Base-by-base conservation (phyloP, 352 stramenopile species). In the Phytophthora ohioensis region DNA sequence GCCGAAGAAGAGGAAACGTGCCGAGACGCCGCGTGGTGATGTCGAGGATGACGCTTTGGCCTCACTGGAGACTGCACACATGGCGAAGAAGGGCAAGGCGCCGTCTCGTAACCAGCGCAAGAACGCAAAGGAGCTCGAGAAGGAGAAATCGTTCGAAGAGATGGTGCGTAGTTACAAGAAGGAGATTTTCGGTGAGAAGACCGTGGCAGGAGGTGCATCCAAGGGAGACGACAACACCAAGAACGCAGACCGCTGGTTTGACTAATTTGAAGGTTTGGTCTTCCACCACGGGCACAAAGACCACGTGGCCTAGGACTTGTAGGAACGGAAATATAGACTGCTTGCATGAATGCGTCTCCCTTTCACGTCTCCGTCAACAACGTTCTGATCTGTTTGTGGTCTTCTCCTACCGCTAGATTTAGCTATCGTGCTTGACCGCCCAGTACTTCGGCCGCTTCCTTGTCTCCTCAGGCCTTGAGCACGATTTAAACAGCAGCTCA, bases 131-230 rank as follows among this genome's bases (percentile, higher is more conserved):
- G 75, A 88, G 57, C 54, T 66, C 7, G 66, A 82, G 48, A 74
- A 87, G 46, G 88, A 95, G 55, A 76, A 84, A 57, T 92, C 83
- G 43, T 95, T 94, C 52, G 88, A 95, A 32, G 82, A 79, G 27
- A 71, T 95, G 46, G 88, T 95, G 69, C 74, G 76, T 62, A 87
- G 78, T 54, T 95, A 95, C 85, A 95, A 94, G 80, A 83, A 90
- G 67, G 82, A 94, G 60, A 85, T 95, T 39, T 95, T 95, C 57
- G 85, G 85, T 5, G 80, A 85, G 9, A 84, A 84, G 12, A 15
- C 72, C 30, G 55, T 30, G 47, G 21, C 21, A 7, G 54, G 38
- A 32, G 42, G 45, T 39, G 39, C 38, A 34, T 48, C 51, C 11
- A 69, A 72, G 34, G 55, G 45, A 15, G 73, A 65, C 32, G 65